Conservation (phyloP, 2,329 filamentous ascomycete species). For the Fusarium torulosum region DNA sequence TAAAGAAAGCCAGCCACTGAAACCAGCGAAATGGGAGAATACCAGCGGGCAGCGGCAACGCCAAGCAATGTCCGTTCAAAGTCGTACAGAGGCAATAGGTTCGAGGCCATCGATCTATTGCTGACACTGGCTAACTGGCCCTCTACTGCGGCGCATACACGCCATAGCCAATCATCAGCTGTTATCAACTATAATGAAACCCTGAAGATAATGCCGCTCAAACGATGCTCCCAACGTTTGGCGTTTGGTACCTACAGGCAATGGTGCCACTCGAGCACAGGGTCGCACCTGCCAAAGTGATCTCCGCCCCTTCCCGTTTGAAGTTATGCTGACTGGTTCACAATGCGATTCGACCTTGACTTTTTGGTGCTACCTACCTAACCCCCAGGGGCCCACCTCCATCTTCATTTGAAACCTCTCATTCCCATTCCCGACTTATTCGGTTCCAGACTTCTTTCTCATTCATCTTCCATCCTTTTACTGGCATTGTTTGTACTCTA, state of each 20-base stretch:
- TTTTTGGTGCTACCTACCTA: conserved; percentile 16
- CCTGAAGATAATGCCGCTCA: conserved; percentile 12
- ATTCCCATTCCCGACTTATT: conserved; percentile 23
- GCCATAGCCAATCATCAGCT: conserved; percentile 23
- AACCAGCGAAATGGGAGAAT: conserved; percentile 10
- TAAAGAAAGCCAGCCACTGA: conserved; percentile 36
- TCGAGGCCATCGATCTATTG: conserved; percentile 19
- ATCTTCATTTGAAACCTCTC: conserved; percentile 43
- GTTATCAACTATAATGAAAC: conserved; percentile 6
- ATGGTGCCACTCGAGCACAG: conserved; percentile 35
- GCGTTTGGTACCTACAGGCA: conserved; percentile 43
- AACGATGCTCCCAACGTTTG: conserved; percentile 20
- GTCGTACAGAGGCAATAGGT: conserved; percentile 7
- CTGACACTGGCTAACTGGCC: conserved; percentile 2
- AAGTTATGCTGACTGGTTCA: conserved; percentile 24
- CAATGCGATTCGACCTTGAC: conserved; percentile 26
- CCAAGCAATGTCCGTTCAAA: conserved; percentile 7
- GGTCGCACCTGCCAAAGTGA: conserved; percentile 2
- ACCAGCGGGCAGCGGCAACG: conserved; percentile 29
- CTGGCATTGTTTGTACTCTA: conserved; percentile 18
- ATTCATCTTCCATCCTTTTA: conserved; percentile 38
- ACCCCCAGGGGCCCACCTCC: conserved; percentile 4
- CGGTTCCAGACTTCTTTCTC: conserved; percentile 31
- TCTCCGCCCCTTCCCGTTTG: conserved; percentile 33
- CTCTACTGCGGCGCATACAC: conserved; percentile 1